phyloP scores from a whole-genome alignment of 1,284 basidiomycete species.

The Ganoderma sinense region DNA sequence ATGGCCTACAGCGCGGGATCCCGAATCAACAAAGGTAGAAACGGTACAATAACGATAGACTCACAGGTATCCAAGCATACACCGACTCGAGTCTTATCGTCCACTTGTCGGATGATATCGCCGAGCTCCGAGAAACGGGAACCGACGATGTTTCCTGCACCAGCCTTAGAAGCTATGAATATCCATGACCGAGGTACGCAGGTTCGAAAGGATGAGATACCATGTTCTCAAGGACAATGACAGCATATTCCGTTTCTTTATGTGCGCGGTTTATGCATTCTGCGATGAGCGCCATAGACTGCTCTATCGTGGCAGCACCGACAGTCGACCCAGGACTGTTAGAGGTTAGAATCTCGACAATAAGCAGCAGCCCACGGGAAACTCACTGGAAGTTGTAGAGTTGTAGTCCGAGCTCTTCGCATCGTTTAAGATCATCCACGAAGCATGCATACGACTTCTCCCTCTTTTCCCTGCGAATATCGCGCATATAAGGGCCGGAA shows the following conservation, averaged over 20 bases:
- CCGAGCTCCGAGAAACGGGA: constrained; percentile 74
- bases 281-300: constrained; percentile 74
- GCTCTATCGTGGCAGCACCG: constrained; percentile 67
- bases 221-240: constrained; percentile 88
- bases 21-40: background rate
- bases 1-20: constrained; percentile 59
- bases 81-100: constrained; percentile 79
- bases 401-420: constrained; percentile 78
- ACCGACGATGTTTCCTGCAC: constrained; percentile 83
- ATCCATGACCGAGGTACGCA: background rate
- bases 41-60: constrained; percentile 30
- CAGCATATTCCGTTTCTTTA: constrained; percentile 67
- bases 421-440: constrained; percentile 84
- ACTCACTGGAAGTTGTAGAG: constrained; percentile 89
- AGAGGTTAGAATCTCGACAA: background rate
- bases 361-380: background rate
- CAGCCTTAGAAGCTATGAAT: constrained; percentile 58
- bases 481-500: background rate
- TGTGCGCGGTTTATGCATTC: constrained; percentile 82
- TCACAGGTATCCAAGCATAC: constrained; percentile 89
- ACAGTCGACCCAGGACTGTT: constrained; percentile 83
- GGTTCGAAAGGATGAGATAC: constrained; percentile 41
- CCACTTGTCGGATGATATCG: constrained; percentile 74
- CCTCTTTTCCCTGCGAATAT: constrained; percentile 69
- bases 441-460: constrained; percentile 85